These are phyloP conservation scores for Emergomyces africanus DNA, from an alignment of 2,329 filamentous ascomycete species.

Conservation along the genomic window DNA sequence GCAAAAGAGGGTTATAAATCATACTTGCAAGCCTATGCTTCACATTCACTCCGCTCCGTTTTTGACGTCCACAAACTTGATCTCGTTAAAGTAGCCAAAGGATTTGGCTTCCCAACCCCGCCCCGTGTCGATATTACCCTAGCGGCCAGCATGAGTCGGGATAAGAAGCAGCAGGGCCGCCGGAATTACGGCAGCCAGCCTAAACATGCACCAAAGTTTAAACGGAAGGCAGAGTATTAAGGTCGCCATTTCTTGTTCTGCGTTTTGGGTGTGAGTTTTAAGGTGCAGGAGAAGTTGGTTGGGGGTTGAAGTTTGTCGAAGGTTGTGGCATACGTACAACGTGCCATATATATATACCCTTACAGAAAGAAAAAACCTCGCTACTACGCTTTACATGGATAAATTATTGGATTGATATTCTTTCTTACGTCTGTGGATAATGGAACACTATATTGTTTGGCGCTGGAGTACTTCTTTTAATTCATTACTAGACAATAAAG, in stretches of 20 bases:
- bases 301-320: neutral
- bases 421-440: neutral
- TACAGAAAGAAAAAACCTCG: neutral
- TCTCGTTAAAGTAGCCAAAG: constrained; percentile 70
- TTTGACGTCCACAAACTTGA: constrained; percentile 77
- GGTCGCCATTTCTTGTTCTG: constrained; percentile 2
- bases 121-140: constrained; percentile 69
- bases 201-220: constrained; percentile 47
- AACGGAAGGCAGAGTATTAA: constrained; percentile 32
- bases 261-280: neutral
- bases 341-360: neutral
- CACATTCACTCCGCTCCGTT: constrained; percentile 67
- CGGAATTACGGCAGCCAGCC: constrained; percentile 70
- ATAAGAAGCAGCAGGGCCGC: constrained; percentile 56
- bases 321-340: neutral
- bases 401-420: neutral
- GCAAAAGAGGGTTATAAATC: constrained; percentile 67
- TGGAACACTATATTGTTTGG: neutral
- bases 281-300: neutral
- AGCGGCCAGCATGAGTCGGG: constrained; percentile 60
- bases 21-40: constrained; percentile 91
- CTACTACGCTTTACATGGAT: neutral
- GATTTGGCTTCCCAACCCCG: constrained; percentile 66
- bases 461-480: neutral
- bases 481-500: neutral